A percentile compares a stretch with the other conserved stretches of the same genome.
Conservation (phyloP, 352 stramenopile genomes). For the Plasmopara viticola region DNA sequence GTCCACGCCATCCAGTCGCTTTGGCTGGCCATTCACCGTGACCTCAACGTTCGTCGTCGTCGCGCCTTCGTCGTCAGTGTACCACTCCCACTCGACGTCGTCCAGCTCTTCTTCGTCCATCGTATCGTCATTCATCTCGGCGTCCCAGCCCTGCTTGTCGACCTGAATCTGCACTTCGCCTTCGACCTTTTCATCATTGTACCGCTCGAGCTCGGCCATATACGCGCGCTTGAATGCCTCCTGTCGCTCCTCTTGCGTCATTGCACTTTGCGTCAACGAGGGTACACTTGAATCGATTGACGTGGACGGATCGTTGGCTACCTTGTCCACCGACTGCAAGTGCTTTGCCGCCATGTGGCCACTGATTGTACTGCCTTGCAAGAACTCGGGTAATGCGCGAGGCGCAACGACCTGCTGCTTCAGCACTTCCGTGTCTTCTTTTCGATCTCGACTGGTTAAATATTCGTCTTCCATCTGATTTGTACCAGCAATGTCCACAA, state of each 20-base stretch:
- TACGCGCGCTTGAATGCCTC: slow-evolving; percentile 81
- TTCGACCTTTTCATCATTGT: slow-evolving; percentile 81
- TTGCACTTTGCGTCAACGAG: slow-evolving; percentile 49
- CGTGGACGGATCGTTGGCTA: slow-evolving; percentile 28
- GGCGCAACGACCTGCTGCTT: slow-evolving; percentile 53
- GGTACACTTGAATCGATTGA: slow-evolving; percentile 40
- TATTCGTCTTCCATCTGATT: slow-evolving; percentile 78
- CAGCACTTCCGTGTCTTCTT: slow-evolving; percentile 56
- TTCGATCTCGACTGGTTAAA: slow-evolving; percentile 62
- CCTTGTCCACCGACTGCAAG: slow-evolving; percentile 28
- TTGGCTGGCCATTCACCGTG: slow-evolving; percentile 57
- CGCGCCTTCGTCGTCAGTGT: slow-evolving; percentile 46
- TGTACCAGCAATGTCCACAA: slow-evolving; percentile 78
- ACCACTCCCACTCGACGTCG: slow-evolving; percentile 84
- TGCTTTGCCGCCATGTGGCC: slow-evolving; percentile 83
- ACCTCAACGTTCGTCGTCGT: slow-evolving; percentile 40
- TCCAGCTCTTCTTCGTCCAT: slow-evolving; percentile 75
- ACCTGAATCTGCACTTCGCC: slow-evolving; percentile 73
- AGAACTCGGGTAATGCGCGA: slow-evolving; percentile 67
- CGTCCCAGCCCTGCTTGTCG: slow-evolving; percentile 79
- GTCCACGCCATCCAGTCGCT: slow-evolving; percentile 59
- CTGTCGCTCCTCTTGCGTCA: slow-evolving; percentile 78
- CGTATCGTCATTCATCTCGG: slow-evolving; percentile 68
- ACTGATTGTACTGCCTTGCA: slow-evolving; percentile 82
- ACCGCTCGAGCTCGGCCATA: slow-evolving; percentile 75